Base-by-base conservation (phyloP, 2,329 filamentous ascomycete species). In the Penicillium freii region DNA sequence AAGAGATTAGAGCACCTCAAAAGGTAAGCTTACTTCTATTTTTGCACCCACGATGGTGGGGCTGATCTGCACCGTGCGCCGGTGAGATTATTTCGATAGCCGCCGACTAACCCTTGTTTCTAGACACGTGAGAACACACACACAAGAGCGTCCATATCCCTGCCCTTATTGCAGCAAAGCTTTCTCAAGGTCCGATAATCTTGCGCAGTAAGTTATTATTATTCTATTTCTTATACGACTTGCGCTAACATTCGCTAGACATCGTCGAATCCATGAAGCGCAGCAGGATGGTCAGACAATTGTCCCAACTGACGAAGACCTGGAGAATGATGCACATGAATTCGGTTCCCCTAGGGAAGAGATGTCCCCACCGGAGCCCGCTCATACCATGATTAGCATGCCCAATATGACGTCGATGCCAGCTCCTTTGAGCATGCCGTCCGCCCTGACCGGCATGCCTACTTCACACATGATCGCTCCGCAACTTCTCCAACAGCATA, bases 1-100 rank as follows among this genome's bases (percentile, higher is more conserved):
- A 99, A 99, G 87, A 88, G 94, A 77, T 86, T 99, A 81, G 94
- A 99, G 81, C 94, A 99, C 80, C 87, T 99, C 72, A 99, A 99
- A 85, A 88, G 93, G 91, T 96, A 91, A 86, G 89, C 48, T 66
- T 66, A 51, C 51, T 63, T 68, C 57, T 69, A 67, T 69, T 69
- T 66, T 62, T 62, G 49, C 54, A 43, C 34, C 59, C 49, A 55
- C 29, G 3, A 40, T 54, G 43, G 57, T 63, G 64, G 59, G 57
- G 53, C 55, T 57, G 56, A 67, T 67, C 58, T 64, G 65, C 62
- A 56, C 54, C 45, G 56, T 64, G 31, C 74, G 77, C 75, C 66
- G 27, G 71, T 77, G 75, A 65, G 66, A 67, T 75, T 72, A 50
- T 66, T 70, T 81, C 75, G 66, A 66, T 79, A 79, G 75, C 77